Base-by-base conservation (phyloP, 2,329 filamentous ascomycete species). In the Paecilomyces formosus region DNA sequence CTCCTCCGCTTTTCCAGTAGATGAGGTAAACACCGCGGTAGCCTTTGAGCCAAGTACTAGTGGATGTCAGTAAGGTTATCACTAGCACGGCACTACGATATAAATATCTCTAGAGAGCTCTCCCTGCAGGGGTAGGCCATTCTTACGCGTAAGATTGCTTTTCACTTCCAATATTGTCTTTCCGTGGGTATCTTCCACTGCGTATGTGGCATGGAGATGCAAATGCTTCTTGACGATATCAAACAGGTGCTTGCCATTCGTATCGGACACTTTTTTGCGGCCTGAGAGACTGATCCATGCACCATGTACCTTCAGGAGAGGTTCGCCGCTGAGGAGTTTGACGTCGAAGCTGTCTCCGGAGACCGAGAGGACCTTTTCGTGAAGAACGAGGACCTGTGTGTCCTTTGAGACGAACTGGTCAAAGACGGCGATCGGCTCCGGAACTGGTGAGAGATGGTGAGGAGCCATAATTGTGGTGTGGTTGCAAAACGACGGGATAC, bases 281-380 rank as follows among this genome's bases (percentile, higher is more conserved):
- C 78, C 78, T 1, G 79, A 81, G 2, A 86, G 66, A 11, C 80
- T 78, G 63, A 84, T 65, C 60, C 79, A 66, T 58, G 82, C 81
- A 63, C 84, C 85, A 61, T 85, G 73, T 51, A 87, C 81, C 62
- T 79, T 79, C 61, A 87, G 71, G 31, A 87, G 64, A 0, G 82
- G 78, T 22, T 78, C 73, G 22, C 84, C 84, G 59, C 78, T 80
- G 52, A 78, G 72, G 4, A 81, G 79, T 57, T 79, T 81, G 70
- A 89, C 82, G 62, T 83, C 81, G 72, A 88, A 89, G 70, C 79
- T 83, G 73, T 88, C 85, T 58, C 85, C 84, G 1, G 80, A 80
- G 8, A 87, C 72, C 2, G 85, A 87, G 59, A 86, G 69, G 18
- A 87, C 76, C 64, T 84, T 85, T 66, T 88, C 85, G 64, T 81